Conservation (phyloP, 2,329 filamentous ascomycete genomes). For the Microcyclospora tardicrescens region DNA sequence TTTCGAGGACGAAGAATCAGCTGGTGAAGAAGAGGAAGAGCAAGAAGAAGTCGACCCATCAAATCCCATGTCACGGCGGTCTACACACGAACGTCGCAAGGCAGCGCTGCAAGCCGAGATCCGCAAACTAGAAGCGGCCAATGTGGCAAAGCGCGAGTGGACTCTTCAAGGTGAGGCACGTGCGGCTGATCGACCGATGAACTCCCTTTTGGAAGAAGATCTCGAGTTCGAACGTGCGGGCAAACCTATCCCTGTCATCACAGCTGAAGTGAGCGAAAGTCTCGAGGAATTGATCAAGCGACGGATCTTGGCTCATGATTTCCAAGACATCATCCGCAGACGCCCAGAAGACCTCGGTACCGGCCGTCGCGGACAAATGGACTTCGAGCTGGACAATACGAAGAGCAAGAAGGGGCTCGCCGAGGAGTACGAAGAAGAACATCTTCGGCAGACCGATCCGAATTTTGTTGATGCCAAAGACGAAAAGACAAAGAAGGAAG, state of each 20-base stretch:
- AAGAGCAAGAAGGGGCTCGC: constrained; percentile 81
- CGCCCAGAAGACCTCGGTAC: constrained; percentile 60
- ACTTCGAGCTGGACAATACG: constrained; percentile 67
- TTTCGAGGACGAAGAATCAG: constrained; percentile 70
- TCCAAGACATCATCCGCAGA: constrained; percentile 78
- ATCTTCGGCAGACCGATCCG: constrained; percentile 64
- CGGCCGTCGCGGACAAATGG: constrained; percentile 51
- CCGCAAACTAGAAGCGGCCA: constrained; percentile 74
- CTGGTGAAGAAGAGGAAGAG: constrained; percentile 46
- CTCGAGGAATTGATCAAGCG: constrained; percentile 93
- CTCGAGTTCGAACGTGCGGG: constrained; percentile 91
- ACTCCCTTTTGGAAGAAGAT: constrained; percentile 88
- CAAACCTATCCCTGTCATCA: constrained; percentile 90
- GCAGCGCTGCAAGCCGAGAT: constrained; percentile 83
- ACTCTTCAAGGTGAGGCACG: constrained; percentile 76
- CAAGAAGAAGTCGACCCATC: constrained; percentile 44
- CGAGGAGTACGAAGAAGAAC: constrained; percentile 88
- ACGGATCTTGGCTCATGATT: constrained; percentile 76
- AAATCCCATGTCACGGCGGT: constrained; percentile 60
- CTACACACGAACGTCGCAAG: constrained; percentile 74
- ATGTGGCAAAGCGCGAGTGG: constrained; percentile 85
- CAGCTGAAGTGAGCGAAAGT: constrained; percentile 74
- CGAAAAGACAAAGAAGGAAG: constrained; percentile 61
- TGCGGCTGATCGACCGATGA: constrained; percentile 68
- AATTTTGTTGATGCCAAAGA: constrained; percentile 70